A percentile compares a stretch with the other conserved stretches of the same genome.
These are phyloP conservation scores for Chaetoscypha palmicola DNA, from an alignment of 2,329 filamentous ascomycete genomes.

Conservation along the genomic window DNA sequence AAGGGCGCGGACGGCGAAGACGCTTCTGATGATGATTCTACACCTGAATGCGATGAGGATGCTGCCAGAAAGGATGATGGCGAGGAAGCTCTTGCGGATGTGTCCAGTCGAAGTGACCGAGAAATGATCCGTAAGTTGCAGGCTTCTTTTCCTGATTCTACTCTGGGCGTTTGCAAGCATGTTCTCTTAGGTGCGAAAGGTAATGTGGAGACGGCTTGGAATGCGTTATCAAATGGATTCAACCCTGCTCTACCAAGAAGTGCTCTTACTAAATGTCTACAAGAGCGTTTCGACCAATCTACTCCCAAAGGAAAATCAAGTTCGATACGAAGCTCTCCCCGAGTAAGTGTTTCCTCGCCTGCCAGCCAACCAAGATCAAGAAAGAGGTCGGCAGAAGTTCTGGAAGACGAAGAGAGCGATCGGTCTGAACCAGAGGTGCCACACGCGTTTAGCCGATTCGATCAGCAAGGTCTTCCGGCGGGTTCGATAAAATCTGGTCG, in stretches of 20 bases:
- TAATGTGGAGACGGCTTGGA: constrained; percentile 26
- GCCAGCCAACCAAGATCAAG: constrained; percentile 12
- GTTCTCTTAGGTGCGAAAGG: constrained; percentile 24
- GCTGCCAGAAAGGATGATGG: constrained; percentile 5
- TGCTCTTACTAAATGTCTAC: constrained; percentile 17
- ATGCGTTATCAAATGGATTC: constrained; percentile 26
- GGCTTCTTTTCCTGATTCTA: constrained; percentile 27
- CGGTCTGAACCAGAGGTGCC: constrained; percentile 18
- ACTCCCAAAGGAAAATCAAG: background rate
- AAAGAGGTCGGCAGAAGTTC: constrained; percentile 10
- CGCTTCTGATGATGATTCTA: too few relatives aligned
- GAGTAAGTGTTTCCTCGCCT: constrained; percentile 2
- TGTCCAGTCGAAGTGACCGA: constrained; percentile 16
- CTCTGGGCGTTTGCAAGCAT: constrained; percentile 26
- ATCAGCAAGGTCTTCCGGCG: constrained; percentile 27
- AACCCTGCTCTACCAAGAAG: constrained; percentile 21
- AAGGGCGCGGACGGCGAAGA: too few relatives aligned
- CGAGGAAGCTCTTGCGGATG: constrained; percentile 13
- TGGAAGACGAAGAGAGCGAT: constrained; percentile 12
- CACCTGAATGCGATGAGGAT: too few relatives aligned
- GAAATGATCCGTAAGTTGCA: constrained; percentile 27
- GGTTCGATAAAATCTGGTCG: constrained; percentile 28
- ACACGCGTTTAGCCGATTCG: constrained; percentile 30
- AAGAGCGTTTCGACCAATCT: constrained; percentile 2
- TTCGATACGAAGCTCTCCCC: too few relatives aligned